phyloP scores from a whole-genome alignment of 2,329 filamentous ascomycete genomes.

The Hirsutella minnesotensis region DNA sequence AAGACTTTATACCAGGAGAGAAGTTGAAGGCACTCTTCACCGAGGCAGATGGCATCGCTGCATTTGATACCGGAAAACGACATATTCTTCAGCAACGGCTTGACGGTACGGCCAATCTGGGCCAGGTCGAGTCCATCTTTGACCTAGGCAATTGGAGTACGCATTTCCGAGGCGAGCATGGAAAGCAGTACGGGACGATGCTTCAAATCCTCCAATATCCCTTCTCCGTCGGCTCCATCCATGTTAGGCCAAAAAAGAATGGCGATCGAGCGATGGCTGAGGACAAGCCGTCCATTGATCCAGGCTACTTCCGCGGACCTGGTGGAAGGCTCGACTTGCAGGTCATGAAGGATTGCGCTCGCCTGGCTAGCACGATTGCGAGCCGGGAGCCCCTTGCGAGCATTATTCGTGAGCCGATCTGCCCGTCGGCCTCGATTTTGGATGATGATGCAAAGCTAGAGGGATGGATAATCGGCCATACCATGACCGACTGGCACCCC shows the following conservation, averaged over 20 bases:
- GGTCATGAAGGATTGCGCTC: constrained; percentile 27
- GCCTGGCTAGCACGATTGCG: constrained; percentile 27
- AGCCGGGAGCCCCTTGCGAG: constrained; percentile 21
- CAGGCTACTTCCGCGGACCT: constrained; percentile 25
- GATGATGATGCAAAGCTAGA: constrained; percentile 7
- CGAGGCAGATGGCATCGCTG: constrained; percentile 10
- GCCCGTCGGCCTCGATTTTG: constrained; percentile 10
- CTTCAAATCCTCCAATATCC: constrained; percentile 40
- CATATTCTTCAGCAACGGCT: constrained; percentile 21
- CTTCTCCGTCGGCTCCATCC: constrained; percentile 34
- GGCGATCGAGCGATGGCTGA: constrained; percentile 8
- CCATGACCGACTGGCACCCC: constrained; percentile 26
- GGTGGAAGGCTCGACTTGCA: constrained; percentile 29
- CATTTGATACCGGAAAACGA: constrained; percentile 11
- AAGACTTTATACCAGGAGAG: constrained; percentile 16
- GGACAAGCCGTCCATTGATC: constrained; percentile 26
- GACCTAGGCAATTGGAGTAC: constrained; percentile 35
- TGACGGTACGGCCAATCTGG: constrained; percentile 17
- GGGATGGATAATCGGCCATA: constrained; percentile 16
- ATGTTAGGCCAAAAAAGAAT: constrained; percentile 19
- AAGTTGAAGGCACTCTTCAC: constrained; percentile 10
- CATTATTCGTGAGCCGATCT: constrained; percentile 20
- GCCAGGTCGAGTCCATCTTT: constrained; percentile 37
- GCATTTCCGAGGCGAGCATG: constrained; percentile 17
- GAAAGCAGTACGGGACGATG: constrained; percentile 35